Evolutionary conservation across 305 asterid genomes (phyloP).

Genomic region (Ruellia speciosa): DNA sequence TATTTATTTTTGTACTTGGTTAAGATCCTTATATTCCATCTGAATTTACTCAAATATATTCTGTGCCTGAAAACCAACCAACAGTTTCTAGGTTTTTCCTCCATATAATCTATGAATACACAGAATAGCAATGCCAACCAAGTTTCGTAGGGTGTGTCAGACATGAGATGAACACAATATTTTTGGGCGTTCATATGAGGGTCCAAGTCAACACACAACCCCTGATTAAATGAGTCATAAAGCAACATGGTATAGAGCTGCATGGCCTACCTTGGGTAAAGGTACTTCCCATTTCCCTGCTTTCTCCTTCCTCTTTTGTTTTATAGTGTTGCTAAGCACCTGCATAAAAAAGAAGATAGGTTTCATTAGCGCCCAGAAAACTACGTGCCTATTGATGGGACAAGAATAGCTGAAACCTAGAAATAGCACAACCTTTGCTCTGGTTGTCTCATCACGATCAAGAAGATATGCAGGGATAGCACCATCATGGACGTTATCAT

Average conservation of each 20-base stretch:
- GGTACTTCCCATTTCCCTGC: conserved; percentile 99
- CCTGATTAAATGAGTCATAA: background rate
- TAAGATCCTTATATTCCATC: too few relatives aligned
- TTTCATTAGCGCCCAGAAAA: conserved; percentile 1
- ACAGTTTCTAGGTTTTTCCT: too few relatives aligned
- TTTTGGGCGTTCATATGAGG: background rate
- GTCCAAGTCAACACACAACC: background rate
- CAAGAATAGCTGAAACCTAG: too few relatives aligned
- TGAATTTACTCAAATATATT: too few relatives aligned
- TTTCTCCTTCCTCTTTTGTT: conserved; percentile 92
- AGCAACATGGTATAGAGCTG: background rate
- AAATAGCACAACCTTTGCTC: conserved; percentile 61
- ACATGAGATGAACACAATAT: background rate
- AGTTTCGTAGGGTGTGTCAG: too few relatives aligned
- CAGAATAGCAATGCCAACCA: too few relatives aligned
- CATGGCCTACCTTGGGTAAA: conserved; percentile 67
- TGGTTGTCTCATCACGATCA: conserved; percentile 91
- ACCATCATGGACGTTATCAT: conserved; percentile 77
- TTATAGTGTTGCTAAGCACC: conserved; percentile 91
- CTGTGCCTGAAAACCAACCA: too few relatives aligned
- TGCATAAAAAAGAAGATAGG: conserved; percentile 23
- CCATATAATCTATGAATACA: too few relatives aligned
- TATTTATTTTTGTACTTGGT: too few relatives aligned
- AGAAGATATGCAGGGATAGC: conserved; percentile 95
- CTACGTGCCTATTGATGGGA: background rate